phyloP scores from a whole-genome alignment of 176 grass and related monocot species.

The Oryza glumipatula region DNA sequence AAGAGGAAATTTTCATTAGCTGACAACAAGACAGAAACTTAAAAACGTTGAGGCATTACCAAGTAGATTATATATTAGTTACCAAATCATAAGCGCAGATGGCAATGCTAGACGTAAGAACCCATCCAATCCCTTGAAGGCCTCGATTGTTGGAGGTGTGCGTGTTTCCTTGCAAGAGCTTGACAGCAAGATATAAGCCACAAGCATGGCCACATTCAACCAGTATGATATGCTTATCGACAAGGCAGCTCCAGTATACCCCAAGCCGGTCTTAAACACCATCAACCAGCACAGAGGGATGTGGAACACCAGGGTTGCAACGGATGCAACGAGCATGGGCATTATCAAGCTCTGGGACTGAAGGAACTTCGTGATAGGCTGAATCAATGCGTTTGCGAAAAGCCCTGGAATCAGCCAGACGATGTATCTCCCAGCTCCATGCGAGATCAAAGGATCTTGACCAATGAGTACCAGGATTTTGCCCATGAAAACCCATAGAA shows the following conservation, averaged over 20 bases:
- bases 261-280: slow-evolving; percentile 60
- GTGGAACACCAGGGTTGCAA: slow-evolving; percentile 55
- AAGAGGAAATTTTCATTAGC: slow-evolving; percentile 1
- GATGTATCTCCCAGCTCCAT: slow-evolving; percentile 65
- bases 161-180: slow-evolving; percentile 62
- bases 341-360: slow-evolving; percentile 72
- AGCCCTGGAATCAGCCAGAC: slow-evolving; percentile 73
- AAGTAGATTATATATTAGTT: neutral
- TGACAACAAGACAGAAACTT: neutral
- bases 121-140: slow-evolving; percentile 52
- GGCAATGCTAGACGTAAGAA: slow-evolving; percentile 80
- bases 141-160: slow-evolving; percentile 44
- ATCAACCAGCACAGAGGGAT: slow-evolving; percentile 72
- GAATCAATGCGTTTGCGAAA: slow-evolving; percentile 61
- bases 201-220: slow-evolving; percentile 67
- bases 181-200: slow-evolving; percentile 56
- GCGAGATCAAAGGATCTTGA: slow-evolving; percentile 67
- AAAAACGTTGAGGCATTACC: neutral
- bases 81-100: slow-evolving; percentile 89
- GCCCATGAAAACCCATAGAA: slow-evolving; percentile 73
- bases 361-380: slow-evolving; percentile 74
- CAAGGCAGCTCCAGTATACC: slow-evolving; percentile 68
- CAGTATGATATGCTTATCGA: slow-evolving; percentile 77
- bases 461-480: slow-evolving; percentile 68
- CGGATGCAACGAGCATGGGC: slow-evolving; percentile 53